phyloP scores from a whole-genome alignment of 2,329 filamentous ascomycete genomes.

The Xylariomycetidae sp. region DNA sequence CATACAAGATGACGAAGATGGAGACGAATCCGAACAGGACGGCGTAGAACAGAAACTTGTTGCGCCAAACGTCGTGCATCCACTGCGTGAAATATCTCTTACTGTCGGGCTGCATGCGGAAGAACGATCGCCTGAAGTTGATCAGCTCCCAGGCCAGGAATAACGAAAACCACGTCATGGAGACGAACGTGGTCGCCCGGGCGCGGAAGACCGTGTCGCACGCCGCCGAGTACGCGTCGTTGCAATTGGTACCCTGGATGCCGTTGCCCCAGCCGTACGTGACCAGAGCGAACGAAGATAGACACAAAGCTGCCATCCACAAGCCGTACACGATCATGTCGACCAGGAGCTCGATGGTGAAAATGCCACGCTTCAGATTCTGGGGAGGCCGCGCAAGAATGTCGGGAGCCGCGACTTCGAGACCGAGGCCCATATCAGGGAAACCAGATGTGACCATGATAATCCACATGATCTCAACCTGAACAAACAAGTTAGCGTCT shows the following conservation, averaged over 20 bases:
- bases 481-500: too few species aligned
- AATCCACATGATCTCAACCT: constrained; percentile 76
- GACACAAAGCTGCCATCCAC: constrained; percentile 62
- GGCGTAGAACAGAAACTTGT: constrained; percentile 67
- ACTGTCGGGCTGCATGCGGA: constrained; percentile 63
- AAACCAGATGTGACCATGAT: constrained; percentile 75
- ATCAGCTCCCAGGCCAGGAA: constrained; percentile 79
- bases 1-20: constrained; percentile 50
- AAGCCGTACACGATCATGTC: constrained; percentile 66
- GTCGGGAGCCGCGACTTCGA: constrained; percentile 65
- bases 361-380: constrained; percentile 57
- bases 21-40: constrained; percentile 45
- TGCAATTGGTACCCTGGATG: constrained; percentile 56
- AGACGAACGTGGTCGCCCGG: constrained; percentile 68
- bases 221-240: constrained; percentile 46
- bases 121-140: constrained; percentile 67
- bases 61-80: constrained; percentile 64
- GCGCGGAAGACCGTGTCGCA: constrained; percentile 67
- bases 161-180: constrained; percentile 70
- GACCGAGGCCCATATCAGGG: constrained; percentile 73
- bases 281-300: constrained; percentile 59
- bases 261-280: constrained; percentile 56
- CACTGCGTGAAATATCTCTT: constrained; percentile 61
- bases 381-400: constrained; percentile 67
- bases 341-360: constrained; percentile 60